Conservation (phyloP, 495 filamentous ascomycete species). For the Podospora pseudocomata region DNA sequence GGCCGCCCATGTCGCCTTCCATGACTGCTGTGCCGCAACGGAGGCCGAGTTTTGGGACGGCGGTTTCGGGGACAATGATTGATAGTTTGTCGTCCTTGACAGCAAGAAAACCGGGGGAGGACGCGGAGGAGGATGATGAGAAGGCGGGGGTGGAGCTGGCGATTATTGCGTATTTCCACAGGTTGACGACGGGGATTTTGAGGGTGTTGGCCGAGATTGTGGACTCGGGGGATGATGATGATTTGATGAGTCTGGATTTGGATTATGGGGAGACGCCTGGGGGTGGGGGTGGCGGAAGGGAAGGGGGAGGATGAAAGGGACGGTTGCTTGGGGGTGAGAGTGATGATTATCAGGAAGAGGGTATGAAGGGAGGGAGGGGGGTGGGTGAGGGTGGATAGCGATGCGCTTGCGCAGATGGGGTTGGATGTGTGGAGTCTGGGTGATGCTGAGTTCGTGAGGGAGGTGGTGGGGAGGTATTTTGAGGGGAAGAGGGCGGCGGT, state of each 20-base stretch:
- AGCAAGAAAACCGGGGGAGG: conserved; percentile 22
- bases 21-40: conserved; percentile 14
- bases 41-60: conserved; percentile 29
- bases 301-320: conserved; percentile 28
- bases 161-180: conserved; percentile 88
- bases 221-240: conserved; percentile 53
- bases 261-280: conserved; percentile 17
- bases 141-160: conserved; percentile 59
- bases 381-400: conserved; percentile 57
- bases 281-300: conserved; percentile 9
- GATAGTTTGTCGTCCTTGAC: conserved; percentile 41
- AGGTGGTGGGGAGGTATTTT: conserved; percentile 68
- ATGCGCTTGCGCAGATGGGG: conserved; percentile 75
- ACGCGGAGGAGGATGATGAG: conserved; percentile 24
- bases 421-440: conserved; percentile 80
- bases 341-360: neutral
- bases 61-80: conserved; percentile 16
- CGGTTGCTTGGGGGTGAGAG: conserved; percentile 19
- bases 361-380: conserved; percentile 31
- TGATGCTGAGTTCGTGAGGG: conserved; percentile 69
- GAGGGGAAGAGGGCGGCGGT: conserved; percentile 59
- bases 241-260: conserved; percentile 43
- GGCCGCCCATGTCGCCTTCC: conserved; percentile 28
- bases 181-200: conserved; percentile 70
- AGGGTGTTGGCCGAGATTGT: conserved; percentile 65